Percentiles rank a stretch among this genome's conserved stretches.
phyloP scores from a whole-genome alignment of 305 asterid genomes.

The Fraxinus greggii region DNA sequence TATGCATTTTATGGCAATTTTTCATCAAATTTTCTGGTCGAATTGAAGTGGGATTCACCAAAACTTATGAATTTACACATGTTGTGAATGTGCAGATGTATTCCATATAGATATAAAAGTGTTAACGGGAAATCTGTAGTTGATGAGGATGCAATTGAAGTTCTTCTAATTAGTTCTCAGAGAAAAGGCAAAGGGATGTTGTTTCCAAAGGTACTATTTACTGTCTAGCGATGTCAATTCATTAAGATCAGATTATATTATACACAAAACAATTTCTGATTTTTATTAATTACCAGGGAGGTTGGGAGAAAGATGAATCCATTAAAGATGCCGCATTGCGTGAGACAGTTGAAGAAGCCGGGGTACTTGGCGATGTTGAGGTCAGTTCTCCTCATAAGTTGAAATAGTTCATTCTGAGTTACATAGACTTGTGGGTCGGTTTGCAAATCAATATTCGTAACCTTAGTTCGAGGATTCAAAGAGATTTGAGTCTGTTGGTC shows the following conservation, averaged over 20 bases:
- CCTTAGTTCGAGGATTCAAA: background rate
- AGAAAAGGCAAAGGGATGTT: slow-evolving; percentile 86
- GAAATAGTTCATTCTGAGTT: too few relatives aligned
- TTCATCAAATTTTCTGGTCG: background rate
- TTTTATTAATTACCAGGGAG: slow-evolving; percentile 46
- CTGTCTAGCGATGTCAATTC: background rate
- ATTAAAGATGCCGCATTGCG: slow-evolving; percentile 70
- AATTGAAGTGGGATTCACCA: background rate
- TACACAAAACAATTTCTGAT: background rate
- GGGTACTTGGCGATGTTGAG: slow-evolving; percentile 80
- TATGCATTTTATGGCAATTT: slow-evolving; percentile 1
- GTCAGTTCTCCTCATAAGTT: slow-evolving; percentile 32
- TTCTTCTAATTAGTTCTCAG: slow-evolving; percentile 72
- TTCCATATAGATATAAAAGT: slow-evolving; percentile 72
- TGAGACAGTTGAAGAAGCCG: slow-evolving; percentile 88
- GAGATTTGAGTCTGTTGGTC: background rate
- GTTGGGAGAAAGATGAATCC: slow-evolving; percentile 82
- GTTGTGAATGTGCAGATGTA: slow-evolving; percentile 47
- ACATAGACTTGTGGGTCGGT: background rate
- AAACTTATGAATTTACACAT: background rate
- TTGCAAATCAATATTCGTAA: too few relatives aligned
- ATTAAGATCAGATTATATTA: background rate
- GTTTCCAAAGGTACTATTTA: slow-evolving; percentile 69
- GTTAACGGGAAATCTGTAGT: slow-evolving; percentile 23
- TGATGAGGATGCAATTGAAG: slow-evolving; percentile 75